Evolutionary conservation across 2,329 filamentous ascomycete species (phyloP).

Genomic region (Neospermospora avenae): DNA sequence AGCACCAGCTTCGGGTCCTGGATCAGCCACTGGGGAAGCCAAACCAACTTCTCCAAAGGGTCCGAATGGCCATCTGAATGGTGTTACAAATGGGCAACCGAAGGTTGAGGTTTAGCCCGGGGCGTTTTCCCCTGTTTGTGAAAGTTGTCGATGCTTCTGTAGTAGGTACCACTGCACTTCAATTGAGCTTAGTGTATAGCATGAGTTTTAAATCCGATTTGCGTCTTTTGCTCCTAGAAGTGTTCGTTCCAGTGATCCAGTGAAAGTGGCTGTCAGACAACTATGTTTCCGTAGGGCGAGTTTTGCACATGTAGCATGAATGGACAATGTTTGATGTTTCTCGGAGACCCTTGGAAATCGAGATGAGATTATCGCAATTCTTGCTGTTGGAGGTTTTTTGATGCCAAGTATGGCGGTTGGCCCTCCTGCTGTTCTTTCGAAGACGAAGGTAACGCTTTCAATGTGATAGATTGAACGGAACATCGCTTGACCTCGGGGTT

Average conservation of each 20-base stretch:
- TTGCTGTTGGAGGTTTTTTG: too few species aligned
- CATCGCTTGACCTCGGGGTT: too few species aligned
- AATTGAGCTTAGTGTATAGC: conserved; percentile 13
- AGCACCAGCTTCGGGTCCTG: conserved; percentile 44
- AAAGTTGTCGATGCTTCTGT: conserved; percentile 8
- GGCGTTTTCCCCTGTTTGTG: neutral
- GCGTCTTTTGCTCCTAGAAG: neutral
- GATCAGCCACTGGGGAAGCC: conserved; percentile 41
- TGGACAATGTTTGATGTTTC: neutral
- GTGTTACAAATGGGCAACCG: conserved; percentile 31
- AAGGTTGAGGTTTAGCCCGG: conserved; percentile 30
- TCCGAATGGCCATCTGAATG: conserved; percentile 35
- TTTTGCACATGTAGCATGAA: neutral
- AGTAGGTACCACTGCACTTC: neutral
- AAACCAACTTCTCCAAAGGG: conserved; percentile 50
- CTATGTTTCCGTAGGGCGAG: neutral
- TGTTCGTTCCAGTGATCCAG: neutral
- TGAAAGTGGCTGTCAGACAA: neutral
- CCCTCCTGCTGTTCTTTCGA: too few species aligned
- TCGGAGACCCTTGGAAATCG: neutral
- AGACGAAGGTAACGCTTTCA: too few species aligned
- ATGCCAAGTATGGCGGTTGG: too few species aligned
- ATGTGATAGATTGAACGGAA: too few species aligned
- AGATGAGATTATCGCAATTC: too few species aligned
- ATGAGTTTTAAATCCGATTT: neutral